Conservation (phyloP, 1,284 basidiomycete genomes). For the Cerioporus squamosus region DNA sequence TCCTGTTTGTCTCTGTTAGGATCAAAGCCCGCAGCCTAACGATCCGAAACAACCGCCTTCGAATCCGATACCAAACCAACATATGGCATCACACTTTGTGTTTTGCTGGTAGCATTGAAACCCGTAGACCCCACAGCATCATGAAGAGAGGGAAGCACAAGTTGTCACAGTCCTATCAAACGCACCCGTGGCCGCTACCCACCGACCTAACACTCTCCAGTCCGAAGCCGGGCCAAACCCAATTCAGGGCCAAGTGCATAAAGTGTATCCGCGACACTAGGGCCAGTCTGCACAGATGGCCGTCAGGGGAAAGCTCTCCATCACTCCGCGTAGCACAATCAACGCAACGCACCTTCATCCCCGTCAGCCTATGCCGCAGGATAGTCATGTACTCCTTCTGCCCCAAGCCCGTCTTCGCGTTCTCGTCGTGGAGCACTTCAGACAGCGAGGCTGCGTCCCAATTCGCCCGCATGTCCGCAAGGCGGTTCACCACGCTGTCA, state of each 20-base stretch:
- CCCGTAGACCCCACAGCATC: too few species aligned
- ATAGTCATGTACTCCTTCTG: conserved; percentile 70
- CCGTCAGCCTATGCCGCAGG: conserved; percentile 79
- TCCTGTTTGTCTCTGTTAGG: conserved; percentile 33
- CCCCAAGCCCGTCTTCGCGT: conserved; percentile 45
- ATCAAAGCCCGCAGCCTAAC: conserved; percentile 30
- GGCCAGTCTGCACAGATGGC: conserved; percentile 44
- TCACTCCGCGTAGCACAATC: not conserved
- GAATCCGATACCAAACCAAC: too few species aligned
- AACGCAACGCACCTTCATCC: conserved; percentile 62
- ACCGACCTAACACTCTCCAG: too few species aligned
- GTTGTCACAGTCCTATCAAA: not conserved
- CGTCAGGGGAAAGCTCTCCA: not conserved
- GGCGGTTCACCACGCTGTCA: conserved; percentile 11
- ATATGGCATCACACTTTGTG: too few species aligned
- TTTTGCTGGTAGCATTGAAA: too few species aligned
- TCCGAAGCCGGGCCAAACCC: conserved; percentile 35
- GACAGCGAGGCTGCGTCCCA: conserved; percentile 40
- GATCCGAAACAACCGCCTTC: conserved; percentile 24
- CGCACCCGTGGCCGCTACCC: not conserved
- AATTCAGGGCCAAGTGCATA: conserved; percentile 45
- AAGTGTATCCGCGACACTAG: conserved; percentile 50
- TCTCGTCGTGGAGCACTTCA: conserved; percentile 49
- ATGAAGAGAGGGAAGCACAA: too few species aligned
- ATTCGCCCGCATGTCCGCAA: conserved; percentile 1